These are phyloP conservation scores for Salicornia ramosissima DNA, from an alignment of 148 eudicot genomes.

Conservation along the genomic window DNA sequence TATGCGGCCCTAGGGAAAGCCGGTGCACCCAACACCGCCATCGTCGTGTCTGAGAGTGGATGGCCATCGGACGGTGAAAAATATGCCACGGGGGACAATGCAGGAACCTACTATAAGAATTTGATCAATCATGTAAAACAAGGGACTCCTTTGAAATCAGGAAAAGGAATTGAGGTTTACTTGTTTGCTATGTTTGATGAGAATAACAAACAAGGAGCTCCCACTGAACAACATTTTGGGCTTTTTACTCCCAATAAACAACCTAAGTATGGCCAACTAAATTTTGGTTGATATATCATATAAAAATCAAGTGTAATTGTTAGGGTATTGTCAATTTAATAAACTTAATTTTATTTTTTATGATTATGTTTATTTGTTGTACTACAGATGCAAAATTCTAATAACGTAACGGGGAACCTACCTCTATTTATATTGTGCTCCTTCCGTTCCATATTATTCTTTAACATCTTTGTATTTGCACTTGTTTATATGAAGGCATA, in stretches of 20 bases:
- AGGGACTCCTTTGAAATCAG: conserved; percentile 5
- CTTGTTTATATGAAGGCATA: too few relatives aligned
- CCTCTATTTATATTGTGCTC: too few relatives aligned
- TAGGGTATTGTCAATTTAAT: too few relatives aligned
- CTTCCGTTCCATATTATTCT: too few relatives aligned
- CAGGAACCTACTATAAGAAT: conserved; percentile 3
- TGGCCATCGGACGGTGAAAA: conserved; percentile 9
- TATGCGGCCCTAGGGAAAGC: conserved; percentile 25
- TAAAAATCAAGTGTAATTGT: too few relatives aligned
- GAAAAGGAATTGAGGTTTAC: conserved; percentile 4
- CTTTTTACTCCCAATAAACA: conserved; percentile 2
- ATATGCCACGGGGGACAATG: conserved; percentile 3
- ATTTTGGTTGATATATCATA: not conserved
- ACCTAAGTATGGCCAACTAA: conserved; percentile 8
- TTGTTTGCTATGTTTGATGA: conserved; percentile 19
- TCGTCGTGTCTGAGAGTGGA: conserved; percentile 3
- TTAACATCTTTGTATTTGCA: too few relatives aligned
- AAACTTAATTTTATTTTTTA: too few relatives aligned
- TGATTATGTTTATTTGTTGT: too few relatives aligned
- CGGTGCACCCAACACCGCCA: not conserved
- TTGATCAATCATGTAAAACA: not conserved
- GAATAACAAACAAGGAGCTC: not conserved
- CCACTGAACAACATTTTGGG: conserved; percentile 10
- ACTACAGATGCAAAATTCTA: too few relatives aligned
- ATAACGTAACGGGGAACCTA: too few relatives aligned